A percentile compares a stretch with the other conserved stretches of the same genome.
Evolutionary conservation across 2,329 filamentous ascomycete genomes (phyloP).

Genomic region (Pochonia chlamydosporia): DNA sequence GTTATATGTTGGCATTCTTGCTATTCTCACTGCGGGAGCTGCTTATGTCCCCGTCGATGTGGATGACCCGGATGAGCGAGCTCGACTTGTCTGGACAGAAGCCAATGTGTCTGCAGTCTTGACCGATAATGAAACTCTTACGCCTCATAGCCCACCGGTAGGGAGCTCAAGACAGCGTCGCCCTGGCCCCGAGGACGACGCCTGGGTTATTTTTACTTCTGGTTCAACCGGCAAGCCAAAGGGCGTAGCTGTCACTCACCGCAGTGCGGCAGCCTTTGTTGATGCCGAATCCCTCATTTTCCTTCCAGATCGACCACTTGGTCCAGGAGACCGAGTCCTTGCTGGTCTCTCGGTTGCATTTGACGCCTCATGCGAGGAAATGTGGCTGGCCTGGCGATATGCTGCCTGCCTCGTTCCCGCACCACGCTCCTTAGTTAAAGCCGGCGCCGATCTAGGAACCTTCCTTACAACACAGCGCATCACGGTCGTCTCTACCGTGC

Average conservation of each 20-base stretch:
- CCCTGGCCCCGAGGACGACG: constrained; percentile 12
- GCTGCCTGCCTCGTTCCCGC: constrained; percentile 16
- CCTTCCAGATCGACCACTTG: constrained; percentile 12
- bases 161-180: background rate
- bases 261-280: constrained; percentile 18
- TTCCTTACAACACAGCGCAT: constrained; percentile 15
- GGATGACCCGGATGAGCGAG: constrained; percentile 16
- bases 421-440: constrained; percentile 14
- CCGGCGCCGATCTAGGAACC: constrained; percentile 14
- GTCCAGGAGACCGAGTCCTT: constrained; percentile 16
- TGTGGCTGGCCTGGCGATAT: constrained; percentile 18
- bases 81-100: constrained; percentile 14
- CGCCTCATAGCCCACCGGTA: constrained; percentile 1
- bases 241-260: constrained; percentile 17
- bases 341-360: constrained; percentile 17
- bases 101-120: constrained; percentile 12
- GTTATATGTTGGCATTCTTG: constrained; percentile 15
- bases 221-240: constrained; percentile 18
- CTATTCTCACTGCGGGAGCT: constrained; percentile 12
- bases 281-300: constrained; percentile 16
- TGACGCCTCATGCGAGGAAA: constrained; percentile 18
- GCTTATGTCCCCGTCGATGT: constrained; percentile 18
- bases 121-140: constrained; percentile 12
- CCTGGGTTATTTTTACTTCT: constrained; percentile 20
- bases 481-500: constrained; percentile 17